A percentile compares a stretch with the other conserved stretches of the same genome.
These are phyloP conservation scores for Penicillium sp. DNA, from an alignment of 2,329 filamentous ascomycete genomes.

Conservation along the genomic window DNA sequence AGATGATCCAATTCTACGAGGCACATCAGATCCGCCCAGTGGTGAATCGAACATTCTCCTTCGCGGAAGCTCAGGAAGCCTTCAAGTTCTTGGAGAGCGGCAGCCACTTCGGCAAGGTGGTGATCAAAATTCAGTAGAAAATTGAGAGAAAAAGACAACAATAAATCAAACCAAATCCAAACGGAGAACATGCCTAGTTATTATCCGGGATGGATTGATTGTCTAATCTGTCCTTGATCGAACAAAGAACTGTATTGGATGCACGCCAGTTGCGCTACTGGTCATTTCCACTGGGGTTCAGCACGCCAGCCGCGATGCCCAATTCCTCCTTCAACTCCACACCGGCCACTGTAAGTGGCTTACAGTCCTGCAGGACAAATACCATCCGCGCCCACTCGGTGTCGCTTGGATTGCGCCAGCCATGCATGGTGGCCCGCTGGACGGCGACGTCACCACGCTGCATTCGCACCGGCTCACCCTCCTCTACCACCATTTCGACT, in stretches of 20 bases:
- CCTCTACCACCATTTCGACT: constrained; percentile 57
- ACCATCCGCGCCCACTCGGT: constrained; percentile 55
- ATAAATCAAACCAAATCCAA: not conserved
- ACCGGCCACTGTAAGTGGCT: constrained; percentile 27
- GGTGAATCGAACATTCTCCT: constrained; percentile 59
- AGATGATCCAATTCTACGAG: constrained; percentile 42
- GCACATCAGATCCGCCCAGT: constrained; percentile 43
- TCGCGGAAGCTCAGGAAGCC: constrained; percentile 57
- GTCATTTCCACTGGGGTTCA: constrained; percentile 22
- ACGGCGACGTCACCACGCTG: constrained; percentile 59
- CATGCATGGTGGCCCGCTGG: constrained; percentile 61
- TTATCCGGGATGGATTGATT: not conserved
- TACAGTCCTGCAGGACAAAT: constrained; percentile 39
- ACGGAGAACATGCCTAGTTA: not conserved
- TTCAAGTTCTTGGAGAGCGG: constrained; percentile 58
- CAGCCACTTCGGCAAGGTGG: constrained; percentile 61
- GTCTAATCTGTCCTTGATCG: not conserved
- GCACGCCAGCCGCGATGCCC: constrained; percentile 13
- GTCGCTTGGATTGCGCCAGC: constrained; percentile 55
- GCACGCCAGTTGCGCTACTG: constrained; percentile 1
- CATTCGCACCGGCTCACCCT: constrained; percentile 54
- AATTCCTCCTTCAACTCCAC: constrained; percentile 32
- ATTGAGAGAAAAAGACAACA: not conserved
- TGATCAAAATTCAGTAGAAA: constrained; percentile 49
- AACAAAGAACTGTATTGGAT: not conserved